phyloP scores from a whole-genome alignment of 768 basidiomycete genomes.

The Tricholoma terreum region DNA sequence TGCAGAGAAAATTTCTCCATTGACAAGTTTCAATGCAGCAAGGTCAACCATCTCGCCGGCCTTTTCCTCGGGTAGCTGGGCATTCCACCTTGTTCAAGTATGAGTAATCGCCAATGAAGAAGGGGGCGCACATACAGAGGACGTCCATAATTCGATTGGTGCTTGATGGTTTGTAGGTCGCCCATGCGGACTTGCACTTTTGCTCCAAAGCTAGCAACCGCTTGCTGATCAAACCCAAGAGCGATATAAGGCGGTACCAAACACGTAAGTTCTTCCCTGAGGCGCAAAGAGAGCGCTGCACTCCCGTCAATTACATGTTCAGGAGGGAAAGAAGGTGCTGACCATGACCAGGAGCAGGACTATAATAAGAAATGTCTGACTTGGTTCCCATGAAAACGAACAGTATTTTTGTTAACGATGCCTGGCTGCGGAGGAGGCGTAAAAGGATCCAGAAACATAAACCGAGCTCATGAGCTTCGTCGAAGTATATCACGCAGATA shows the following conservation, averaged over 20 bases:
- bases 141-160: neutral
- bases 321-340: neutral
- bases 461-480: neutral
- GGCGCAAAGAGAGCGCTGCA: neutral
- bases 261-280: neutral
- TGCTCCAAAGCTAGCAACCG: neutral
- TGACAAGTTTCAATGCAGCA: neutral
- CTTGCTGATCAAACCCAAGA: neutral
- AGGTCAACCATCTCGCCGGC: neutral
- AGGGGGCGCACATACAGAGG: neutral
- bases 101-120: neutral
- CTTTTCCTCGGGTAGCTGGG: neutral
- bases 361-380: neutral
- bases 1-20: neutral
- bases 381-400: neutral
- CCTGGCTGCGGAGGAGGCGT: neutral
- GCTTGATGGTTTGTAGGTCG: neutral
- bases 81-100: neutral
- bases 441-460: neutral
- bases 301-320: neutral
- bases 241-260: neutral
- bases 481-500: neutral
- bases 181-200: neutral
- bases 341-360: neutral
- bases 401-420: neutral